Conservation (phyloP, 805 yeast genomes). For the Wickerhamiella shivajii region DNA sequence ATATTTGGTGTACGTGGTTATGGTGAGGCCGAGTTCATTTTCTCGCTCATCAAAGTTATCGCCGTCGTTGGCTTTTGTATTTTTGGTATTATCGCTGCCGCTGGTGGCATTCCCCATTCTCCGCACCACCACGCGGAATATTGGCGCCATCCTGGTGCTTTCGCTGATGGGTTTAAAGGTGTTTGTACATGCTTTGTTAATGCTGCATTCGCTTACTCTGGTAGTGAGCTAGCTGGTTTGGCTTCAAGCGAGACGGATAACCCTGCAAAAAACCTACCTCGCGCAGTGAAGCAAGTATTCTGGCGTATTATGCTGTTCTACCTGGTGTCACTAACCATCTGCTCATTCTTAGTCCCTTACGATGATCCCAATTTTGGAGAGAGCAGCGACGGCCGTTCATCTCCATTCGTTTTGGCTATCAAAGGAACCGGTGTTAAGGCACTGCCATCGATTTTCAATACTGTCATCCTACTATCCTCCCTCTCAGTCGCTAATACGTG, state of each 20-base stretch:
- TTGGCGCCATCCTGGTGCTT: conserved; percentile 51
- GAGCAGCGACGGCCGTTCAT: conserved; percentile 45
- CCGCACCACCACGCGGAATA: conserved; percentile 40
- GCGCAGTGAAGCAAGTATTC: conserved; percentile 58
- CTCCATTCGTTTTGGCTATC: conserved; percentile 68
- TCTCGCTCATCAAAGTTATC: conserved; percentile 41
- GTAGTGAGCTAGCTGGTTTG: conserved; percentile 50
- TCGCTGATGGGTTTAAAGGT: conserved; percentile 50
- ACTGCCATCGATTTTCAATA: conserved; percentile 51
- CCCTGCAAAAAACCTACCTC: conserved; percentile 47
- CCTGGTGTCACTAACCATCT: conserved; percentile 36
- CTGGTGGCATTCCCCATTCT: conserved; percentile 45
- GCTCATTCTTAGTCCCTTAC: conserved; percentile 52
- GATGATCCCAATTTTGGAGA: conserved; percentile 31
- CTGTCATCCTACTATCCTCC: conserved; percentile 50
- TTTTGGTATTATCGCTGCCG: conserved; percentile 38
- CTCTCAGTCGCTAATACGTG: conserved; percentile 60
- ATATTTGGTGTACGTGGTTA: conserved; percentile 43
- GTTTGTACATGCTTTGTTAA: conserved; percentile 49
- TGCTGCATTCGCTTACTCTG: conserved; percentile 53
- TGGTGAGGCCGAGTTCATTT: conserved; percentile 54
- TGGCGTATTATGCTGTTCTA: conserved; percentile 60
- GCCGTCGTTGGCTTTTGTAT: conserved; percentile 50
- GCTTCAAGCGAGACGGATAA: conserved; percentile 56
- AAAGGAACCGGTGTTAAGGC: conserved; percentile 48